Percentiles rank a stretch among this genome's conserved stretches.
Evolutionary conservation across 257 asterid species (phyloP).

Genomic region (Solanum bukasovii): DNA sequence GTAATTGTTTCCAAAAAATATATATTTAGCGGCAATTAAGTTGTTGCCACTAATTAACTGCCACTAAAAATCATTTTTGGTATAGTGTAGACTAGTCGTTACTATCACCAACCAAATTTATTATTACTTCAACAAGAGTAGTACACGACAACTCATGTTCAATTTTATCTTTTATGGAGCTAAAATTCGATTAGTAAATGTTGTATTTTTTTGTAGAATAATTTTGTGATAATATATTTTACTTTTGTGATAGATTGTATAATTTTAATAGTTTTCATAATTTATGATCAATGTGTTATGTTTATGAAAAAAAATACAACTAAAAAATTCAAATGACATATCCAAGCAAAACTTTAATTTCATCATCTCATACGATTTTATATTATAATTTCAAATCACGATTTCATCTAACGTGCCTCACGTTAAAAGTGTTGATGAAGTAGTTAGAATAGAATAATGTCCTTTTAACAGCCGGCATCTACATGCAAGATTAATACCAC

Average conservation of each 20-base stretch:
- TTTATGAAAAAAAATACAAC: neutral
- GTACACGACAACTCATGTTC: neutral
- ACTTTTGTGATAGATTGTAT: too few species aligned
- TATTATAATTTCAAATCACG: too few species aligned
- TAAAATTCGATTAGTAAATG: neutral
- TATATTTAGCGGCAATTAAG: too few species aligned
- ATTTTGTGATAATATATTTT: neutral
- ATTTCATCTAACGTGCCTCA: too few species aligned
- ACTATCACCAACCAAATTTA: neutral
- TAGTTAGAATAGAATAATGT: neutral
- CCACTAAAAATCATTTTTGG: too few species aligned
- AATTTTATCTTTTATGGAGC: neutral
- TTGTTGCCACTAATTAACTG: too few species aligned
- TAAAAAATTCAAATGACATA: too few species aligned
- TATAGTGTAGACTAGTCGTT: too few species aligned
- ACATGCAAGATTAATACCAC: neutral
- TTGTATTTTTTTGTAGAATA: too few species aligned
- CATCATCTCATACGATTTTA: too few species aligned
- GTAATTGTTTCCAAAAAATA: too few species aligned
- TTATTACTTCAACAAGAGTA: neutral
- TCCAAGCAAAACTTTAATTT: neutral
- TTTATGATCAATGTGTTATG: neutral
- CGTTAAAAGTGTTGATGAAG: neutral
- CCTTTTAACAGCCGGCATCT: neutral
- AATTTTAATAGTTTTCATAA: neutral